Percentiles rank a stretch among this genome's conserved stretches.
phyloP scores from a whole-genome alignment of 225 moss, liverwort and hornwort genomes.

The Rhytidiadelphus loreus region DNA sequence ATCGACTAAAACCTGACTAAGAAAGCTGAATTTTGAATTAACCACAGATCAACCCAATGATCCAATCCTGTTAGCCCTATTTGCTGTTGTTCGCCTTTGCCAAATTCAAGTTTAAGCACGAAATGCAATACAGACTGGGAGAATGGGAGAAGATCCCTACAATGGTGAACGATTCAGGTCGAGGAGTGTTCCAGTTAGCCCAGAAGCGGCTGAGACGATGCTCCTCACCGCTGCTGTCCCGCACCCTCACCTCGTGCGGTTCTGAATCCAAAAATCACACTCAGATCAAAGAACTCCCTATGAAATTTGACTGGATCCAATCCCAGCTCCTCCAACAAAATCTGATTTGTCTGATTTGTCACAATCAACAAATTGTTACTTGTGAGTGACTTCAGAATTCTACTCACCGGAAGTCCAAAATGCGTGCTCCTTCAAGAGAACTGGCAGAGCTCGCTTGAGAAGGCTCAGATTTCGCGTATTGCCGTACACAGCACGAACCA shows the following conservation, averaged over 20 bases:
- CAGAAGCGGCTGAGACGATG: conserved; percentile 53
- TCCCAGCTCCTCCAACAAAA: not conserved
- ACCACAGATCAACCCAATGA: not conserved
- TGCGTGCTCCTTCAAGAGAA: conserved; percentile 36
- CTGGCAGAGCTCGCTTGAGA: conserved; percentile 38
- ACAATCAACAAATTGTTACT: not conserved
- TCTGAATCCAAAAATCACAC: conserved; percentile 10
- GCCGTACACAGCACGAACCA: conserved; percentile 40
- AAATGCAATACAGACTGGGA: not conserved
- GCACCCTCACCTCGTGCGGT: conserved; percentile 46
- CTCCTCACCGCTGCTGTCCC: conserved; percentile 29
- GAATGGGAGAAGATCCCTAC: not conserved
- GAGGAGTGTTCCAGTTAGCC: conserved; percentile 47
- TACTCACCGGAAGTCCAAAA: conserved; percentile 49
- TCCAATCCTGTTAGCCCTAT: not conserved
- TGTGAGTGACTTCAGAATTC: not conserved
- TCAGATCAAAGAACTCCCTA: not conserved
- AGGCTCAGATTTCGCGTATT: conserved; percentile 21
- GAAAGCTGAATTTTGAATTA: not conserved
- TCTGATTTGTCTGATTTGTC: not conserved
- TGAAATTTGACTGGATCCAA: not conserved
- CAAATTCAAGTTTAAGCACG: not conserved
- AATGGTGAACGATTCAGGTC: conserved; percentile 62
- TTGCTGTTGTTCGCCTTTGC: not conserved
- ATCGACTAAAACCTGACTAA: not conserved